Evolutionary conservation across 306 rosid genomes (phyloP).

Genomic region (Pachyrhizus erosus): DNA sequence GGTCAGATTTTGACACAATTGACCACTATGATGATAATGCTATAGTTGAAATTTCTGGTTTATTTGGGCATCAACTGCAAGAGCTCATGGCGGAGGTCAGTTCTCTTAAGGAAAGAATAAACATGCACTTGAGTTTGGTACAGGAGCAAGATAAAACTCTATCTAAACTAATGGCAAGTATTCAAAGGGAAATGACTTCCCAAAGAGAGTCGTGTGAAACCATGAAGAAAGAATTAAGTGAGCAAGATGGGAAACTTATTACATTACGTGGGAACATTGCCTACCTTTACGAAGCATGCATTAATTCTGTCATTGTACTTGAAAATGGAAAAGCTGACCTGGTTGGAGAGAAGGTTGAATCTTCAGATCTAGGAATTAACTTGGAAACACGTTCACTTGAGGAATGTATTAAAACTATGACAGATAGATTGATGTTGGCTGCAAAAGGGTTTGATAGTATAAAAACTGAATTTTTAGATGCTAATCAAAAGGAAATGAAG

Average conservation of each 20-base stretch:
- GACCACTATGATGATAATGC: conserved; percentile 55
- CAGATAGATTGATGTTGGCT: conserved; percentile 65
- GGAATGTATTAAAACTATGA: conserved; percentile 66
- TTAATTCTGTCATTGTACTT: conserved; percentile 59
- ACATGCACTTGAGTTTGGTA: conserved; percentile 57
- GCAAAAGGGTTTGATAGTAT: conserved; percentile 68
- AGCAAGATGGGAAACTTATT: conserved; percentile 64
- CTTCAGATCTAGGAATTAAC: conserved; percentile 41
- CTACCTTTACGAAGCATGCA: conserved; percentile 73
- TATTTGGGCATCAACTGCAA: conserved; percentile 62
- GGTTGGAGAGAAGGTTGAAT: conserved; percentile 57
- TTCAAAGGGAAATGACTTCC: conserved; percentile 66
- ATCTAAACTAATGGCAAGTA: conserved; percentile 51
- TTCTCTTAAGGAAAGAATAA: conserved; percentile 63
- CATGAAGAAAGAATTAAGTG: conserved; percentile 63
- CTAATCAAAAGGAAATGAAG: conserved; percentile 80
- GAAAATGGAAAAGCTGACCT: conserved; percentile 69
- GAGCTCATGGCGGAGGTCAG: conserved; percentile 58
- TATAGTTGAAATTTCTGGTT: conserved; percentile 46
- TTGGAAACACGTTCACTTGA: conserved; percentile 46
- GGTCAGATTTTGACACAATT: conserved; percentile 54
- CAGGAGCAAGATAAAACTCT: conserved; percentile 59
- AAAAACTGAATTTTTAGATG: conserved; percentile 67
- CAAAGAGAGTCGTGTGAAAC: conserved; percentile 68
- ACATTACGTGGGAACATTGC: conserved; percentile 60